Base-by-base conservation (phyloP, 2,329 filamentous ascomycete species). In the Lachnellula arida region DNA sequence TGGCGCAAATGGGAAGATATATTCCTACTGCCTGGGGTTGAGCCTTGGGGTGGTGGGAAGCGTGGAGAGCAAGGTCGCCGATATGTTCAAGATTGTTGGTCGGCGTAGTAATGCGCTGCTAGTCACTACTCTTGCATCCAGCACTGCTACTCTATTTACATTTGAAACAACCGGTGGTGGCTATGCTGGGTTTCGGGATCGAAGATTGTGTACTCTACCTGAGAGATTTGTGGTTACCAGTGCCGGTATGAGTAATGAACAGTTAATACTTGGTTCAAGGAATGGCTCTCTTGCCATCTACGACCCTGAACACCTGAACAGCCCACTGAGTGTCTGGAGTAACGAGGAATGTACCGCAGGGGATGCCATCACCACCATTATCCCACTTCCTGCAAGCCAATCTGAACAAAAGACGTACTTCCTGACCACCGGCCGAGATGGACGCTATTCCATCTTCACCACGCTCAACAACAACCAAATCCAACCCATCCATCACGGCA, bases 341-440 rank as follows among this genome's bases (percentile, higher is more conserved):
- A 11, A 46, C 2, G 7, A 37, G n/a, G 39, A 46, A 7, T 23
- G 40, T n/a, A 44, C 62, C 75, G 73, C 72, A 44, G 80, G 49
- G 25, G 68, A 95, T 65, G 81, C 87, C 7, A 82, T 96, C 44
- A 93, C 88, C 2, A 78, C 79, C 39, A 81, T 96, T 34, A 64
- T 78, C 0, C 71, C 77, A 9, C 73, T 83, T 5, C 73, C 74
- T 61, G 64, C 32, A 8, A 7, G 17, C 8, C 37, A 28, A 19
- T 23, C 25, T 39, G 51, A 12, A 5, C 58, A 47, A 56, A 53
- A 62, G 53, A 66, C 72, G 19, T 78, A 81, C 55, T 77, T 96
- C 43, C 72, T 93, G 14, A 86, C 87, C 0, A 89, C 88, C 3
- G 87, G 87, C 40, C 82, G 91, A 53, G 88, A 96, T 69, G 89